phyloP scores from a whole-genome alignment of 148 eudicot species.

The Arbutus unedo region DNA sequence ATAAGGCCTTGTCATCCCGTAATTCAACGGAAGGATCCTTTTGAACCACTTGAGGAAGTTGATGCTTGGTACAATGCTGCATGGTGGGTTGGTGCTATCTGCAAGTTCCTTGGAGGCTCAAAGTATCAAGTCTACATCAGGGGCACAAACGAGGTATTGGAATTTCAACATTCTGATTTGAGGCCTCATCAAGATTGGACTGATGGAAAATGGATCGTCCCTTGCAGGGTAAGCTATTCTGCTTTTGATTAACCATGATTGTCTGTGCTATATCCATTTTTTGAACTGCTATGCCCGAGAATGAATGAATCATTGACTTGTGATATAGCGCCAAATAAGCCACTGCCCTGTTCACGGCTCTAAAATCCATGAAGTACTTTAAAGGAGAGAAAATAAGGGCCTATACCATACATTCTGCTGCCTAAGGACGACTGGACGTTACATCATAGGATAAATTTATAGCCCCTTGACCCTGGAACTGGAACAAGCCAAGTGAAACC shows the following conservation, averaged over 20 bases:
- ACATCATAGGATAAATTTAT: background rate
- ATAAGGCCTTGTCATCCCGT: constrained; percentile 42
- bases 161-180: constrained; percentile 40
- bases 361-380: too few species aligned
- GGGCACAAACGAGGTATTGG: constrained; percentile 25
- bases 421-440: too few species aligned
- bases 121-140: constrained; percentile 32
- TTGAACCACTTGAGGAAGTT: constrained; percentile 31
- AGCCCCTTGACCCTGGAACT: background rate
- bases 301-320: too few species aligned
- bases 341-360: too few species aligned
- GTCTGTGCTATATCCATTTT: background rate
- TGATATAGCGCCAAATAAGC: too few species aligned
- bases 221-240: constrained; percentile 15
- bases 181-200: constrained; percentile 46
- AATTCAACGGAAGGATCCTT: constrained; percentile 26
- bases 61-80: constrained; percentile 46
- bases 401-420: too few species aligned
- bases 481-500: background rate
- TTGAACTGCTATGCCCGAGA: too few species aligned
- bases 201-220: constrained; percentile 31
- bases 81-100: constrained; percentile 40
- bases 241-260: background rate
- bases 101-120: constrained; percentile 23
- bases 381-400: too few species aligned